Conservation (phyloP, 306 rosid genomes). For the Sechiopsis laciniata region DNA sequence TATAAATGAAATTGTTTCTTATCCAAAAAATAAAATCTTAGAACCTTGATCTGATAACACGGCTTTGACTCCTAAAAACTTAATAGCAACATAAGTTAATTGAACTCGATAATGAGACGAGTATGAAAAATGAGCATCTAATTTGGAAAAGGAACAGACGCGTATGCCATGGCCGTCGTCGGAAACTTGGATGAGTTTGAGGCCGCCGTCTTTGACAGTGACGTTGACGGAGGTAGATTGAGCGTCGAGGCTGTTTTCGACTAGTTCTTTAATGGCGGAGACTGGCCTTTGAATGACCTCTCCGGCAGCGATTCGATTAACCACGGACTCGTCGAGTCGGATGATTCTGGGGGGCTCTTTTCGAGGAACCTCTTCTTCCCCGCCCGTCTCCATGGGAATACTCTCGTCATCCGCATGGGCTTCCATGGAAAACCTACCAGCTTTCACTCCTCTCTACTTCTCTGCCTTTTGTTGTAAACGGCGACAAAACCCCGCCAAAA, state of each 20-base stretch:
- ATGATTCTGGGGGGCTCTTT: slow-evolving; percentile 64
- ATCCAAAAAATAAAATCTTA: background rate
- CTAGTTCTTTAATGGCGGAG: slow-evolving; percentile 80
- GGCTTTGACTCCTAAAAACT: background rate
- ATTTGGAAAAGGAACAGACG: slow-evolving; percentile 26
- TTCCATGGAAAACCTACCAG: background rate
- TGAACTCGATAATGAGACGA: background rate
- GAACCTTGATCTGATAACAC: background rate
- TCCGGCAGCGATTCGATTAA: slow-evolving; percentile 91
- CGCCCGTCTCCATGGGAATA: slow-evolving; percentile 27
- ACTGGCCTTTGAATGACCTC: slow-evolving; percentile 91
- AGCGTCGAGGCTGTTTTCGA: slow-evolving; percentile 94
- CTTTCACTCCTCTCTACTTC: background rate
- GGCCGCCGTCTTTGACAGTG: slow-evolving; percentile 81
- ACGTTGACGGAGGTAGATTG: slow-evolving; percentile 60
- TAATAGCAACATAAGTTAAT: background rate
- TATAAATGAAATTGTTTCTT: too few species aligned
- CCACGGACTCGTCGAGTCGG: slow-evolving; percentile 72
- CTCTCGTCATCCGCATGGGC: slow-evolving; percentile 1
- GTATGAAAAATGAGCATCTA: background rate
- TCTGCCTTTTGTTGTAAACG: background rate
- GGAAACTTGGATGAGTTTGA: slow-evolving; percentile 87
- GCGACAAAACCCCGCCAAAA: background rate
- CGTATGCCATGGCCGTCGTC: slow-evolving; percentile 92
- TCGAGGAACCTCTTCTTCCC: slow-evolving; percentile 15